Evolutionary conservation across 2,329 filamentous ascomycete species (phyloP).

Genomic region (Kalmusia sp.): DNA sequence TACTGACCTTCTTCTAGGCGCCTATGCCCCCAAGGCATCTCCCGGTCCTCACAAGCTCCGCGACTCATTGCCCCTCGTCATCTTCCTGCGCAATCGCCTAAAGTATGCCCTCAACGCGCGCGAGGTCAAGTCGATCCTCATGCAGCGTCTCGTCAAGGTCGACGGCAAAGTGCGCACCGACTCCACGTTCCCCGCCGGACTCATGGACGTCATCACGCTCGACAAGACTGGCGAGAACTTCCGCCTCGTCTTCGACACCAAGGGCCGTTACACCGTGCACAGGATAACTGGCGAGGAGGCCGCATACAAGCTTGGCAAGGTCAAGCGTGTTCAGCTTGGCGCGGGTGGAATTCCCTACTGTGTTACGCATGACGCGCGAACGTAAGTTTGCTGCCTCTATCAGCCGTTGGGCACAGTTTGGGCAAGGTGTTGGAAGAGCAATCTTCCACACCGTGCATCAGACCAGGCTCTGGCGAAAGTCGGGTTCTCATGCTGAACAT

Average conservation of each 20-base stretch:
- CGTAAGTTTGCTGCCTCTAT: constrained; percentile 99
- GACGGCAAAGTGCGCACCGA: constrained; percentile 99
- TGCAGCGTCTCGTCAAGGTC: constrained; percentile 99
- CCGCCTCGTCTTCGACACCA: constrained; percentile 99
- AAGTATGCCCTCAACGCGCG: constrained; percentile 99
- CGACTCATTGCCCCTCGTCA: constrained; percentile 97
- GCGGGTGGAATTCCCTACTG: constrained; percentile 99
- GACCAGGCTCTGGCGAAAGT: constrained; percentile 89
- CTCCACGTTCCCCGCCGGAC: constrained; percentile 94
- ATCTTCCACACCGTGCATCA: constrained; percentile 87
- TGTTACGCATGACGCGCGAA: constrained; percentile 99
- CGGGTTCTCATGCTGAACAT: constrained; percentile 49
- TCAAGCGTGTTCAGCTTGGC: constrained; percentile 99
- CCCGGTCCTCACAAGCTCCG: constrained; percentile 98
- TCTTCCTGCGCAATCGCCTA: constrained; percentile 80
- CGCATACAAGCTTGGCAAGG: constrained; percentile 99
- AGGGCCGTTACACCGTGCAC: constrained; percentile 99
- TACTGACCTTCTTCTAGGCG: constrained; percentile 41
- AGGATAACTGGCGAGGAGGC: constrained; percentile 98
- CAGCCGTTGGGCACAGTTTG: constrained; percentile 86
- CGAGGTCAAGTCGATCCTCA: constrained; percentile 96
- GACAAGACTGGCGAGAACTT: constrained; percentile 99
- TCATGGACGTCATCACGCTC: constrained; percentile 99
- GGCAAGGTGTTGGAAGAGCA: constrained; percentile 43
- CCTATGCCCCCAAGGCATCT: constrained; percentile 70